A percentile compares a stretch with the other conserved stretches of the same genome.
These are phyloP conservation scores for Sphagnurus paluster DNA, from an alignment of 1,284 basidiomycete species.

Conservation along the genomic window DNA sequence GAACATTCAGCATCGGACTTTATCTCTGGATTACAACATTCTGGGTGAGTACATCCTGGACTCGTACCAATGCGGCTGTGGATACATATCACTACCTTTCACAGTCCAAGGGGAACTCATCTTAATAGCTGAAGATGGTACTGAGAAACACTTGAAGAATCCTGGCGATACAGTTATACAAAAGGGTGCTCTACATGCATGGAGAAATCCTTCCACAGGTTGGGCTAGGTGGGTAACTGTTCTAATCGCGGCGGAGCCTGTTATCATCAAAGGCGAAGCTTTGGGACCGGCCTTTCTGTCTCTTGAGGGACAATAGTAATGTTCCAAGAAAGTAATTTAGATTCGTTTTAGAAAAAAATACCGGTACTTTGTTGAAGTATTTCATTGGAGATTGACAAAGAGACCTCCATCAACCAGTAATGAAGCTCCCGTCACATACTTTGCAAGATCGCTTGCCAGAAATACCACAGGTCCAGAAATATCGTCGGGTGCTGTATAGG, in stretches of 20 bases:
- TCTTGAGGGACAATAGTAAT: conserved; percentile 5
- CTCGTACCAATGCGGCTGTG: conserved; percentile 1
- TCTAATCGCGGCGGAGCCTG: conserved; percentile 55
- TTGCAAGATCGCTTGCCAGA: conserved; percentile 72
- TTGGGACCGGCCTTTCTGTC: conserved; percentile 33
- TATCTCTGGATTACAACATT: conserved; percentile 62
- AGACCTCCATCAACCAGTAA: conserved; percentile 78
- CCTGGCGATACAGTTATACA: conserved; percentile 60
- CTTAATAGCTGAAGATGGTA: conserved; percentile 56
- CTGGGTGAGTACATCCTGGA: conserved; percentile 39
- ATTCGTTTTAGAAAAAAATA: not conserved
- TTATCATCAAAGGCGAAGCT: conserved; percentile 43
- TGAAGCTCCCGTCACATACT: conserved; percentile 71
- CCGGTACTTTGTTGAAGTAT: too few species aligned
- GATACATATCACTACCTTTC: not conserved
- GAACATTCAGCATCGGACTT: conserved; percentile 41
- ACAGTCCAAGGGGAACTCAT: conserved; percentile 58
- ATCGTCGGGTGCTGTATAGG: conserved; percentile 59
- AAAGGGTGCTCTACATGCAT: conserved; percentile 60
- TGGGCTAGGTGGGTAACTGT: conserved; percentile 58
- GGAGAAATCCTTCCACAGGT: conserved; percentile 54
- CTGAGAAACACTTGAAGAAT: conserved; percentile 51
- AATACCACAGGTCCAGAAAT: conserved; percentile 79
- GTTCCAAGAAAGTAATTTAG: not conserved
- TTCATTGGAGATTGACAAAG: conserved; percentile 77